Base-by-base conservation (phyloP, 2,329 filamentous ascomycete species). In the Calonectria leucothoes region DNA sequence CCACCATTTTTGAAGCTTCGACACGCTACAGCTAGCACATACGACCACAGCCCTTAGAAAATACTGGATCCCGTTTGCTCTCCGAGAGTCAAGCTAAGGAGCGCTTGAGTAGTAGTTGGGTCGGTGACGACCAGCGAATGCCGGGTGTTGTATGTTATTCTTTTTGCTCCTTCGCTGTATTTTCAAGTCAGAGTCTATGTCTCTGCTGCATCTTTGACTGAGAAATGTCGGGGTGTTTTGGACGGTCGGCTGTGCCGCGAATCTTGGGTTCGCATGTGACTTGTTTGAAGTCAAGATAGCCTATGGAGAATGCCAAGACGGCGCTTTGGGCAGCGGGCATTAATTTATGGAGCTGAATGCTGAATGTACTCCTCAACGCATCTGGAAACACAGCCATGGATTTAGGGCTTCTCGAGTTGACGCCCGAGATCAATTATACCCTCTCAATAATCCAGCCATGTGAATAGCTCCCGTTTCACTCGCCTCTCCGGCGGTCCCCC, bases 41-140 rank as follows among this genome's bases (percentile, higher is more conserved):
- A 61, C 55, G 55, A 61, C 55, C 55, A 61, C 55, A 61, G 55
- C 55, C 55, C 55, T 61, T 61, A 61, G 55, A 61, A 39, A 61
- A 29, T 39, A 61, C 55, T 61, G 55, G 55, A 61, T 61, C 55
- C 55, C 55, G 55, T 61, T 35, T 61, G 55, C 55, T 61, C 55
- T 61, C 55, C 55, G 55, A 61, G 55, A 61, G 55, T 61, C 55
- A 61, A 61, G 55, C 55, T 61, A 15, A 61, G 55, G 55, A 61
- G 55, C 55, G 55, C 55, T 39, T 61, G 55, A 61, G 55, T 61
- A 61, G 55, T 61, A 61, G 55, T 61, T 61, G 55, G 55, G 55
- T 61, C 55, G 55, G 55, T 61, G 55, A 61, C 55, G 55, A 61
- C 55, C 55, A 61, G 55, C 55, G 55, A 61, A 61, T 61, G 55